Evolutionary conservation across 768 basidiomycete species (phyloP), one percentile per base, ranked within the genome.

Genomic region (Amanita polypyramis): DNA sequence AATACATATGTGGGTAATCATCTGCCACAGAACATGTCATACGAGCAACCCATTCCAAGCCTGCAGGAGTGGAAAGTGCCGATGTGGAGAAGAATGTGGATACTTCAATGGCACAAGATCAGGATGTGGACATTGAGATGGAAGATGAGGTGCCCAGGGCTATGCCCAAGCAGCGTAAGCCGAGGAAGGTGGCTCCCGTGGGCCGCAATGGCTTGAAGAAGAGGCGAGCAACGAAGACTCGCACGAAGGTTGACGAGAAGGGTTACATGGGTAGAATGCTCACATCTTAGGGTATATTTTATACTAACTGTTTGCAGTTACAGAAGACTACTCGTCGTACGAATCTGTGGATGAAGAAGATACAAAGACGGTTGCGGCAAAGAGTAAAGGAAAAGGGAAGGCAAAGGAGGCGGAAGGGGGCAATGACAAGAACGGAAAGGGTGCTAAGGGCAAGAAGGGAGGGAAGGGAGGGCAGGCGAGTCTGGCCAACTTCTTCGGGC

Each of bases 161-260:
- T 3, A 67, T 67, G 43, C 59, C 62, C 7, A 70, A 69, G 51
- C 62, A 66, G 50, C 65, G 64, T 47, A 70, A 70, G 53, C 67
- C 71, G 33, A 84, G 80, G 64, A 81, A 77, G 54, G 72, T 70
- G 3, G 59, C 79, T n/a, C 89, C 87, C 0, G 63, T 86, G n/a
- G 87, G 88, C 0, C 66, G 67, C 33, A 92, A 90, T 51, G 88
- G 88, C 4, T 57, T 88, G 48, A 86, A 76, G 70, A 91, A 90
- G 67, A 74, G 70, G 55, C 72, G 78, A 6, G 69, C 86, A 2
- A 57, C 76, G 19, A 86, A 80, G 56, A 79, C 74, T 36, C 70
- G 75, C 52, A 73, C 58, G 53, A 69, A 58, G 12, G 63, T 70
- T 20, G 82, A 84, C 52, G 76, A 68, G 0, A 81, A 85, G 60